Conservation (phyloP, 2,329 filamentous ascomycete genomes). For the Phialemoniopsis sp. region DNA sequence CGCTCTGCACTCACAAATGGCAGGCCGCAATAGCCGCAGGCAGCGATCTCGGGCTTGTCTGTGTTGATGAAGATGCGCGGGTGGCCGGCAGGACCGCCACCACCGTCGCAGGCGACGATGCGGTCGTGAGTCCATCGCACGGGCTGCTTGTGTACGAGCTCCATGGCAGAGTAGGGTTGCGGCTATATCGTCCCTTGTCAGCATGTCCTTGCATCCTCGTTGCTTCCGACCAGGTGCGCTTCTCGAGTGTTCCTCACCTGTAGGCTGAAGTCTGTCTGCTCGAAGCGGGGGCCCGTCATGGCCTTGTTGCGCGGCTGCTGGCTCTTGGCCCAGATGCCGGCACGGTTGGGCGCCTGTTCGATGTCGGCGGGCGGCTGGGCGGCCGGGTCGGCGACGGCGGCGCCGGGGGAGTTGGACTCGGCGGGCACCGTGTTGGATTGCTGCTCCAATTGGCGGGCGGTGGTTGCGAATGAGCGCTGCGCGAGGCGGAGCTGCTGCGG, state of each 20-base stretch:
- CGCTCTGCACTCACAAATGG: constrained; percentile 90
- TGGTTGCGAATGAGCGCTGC: constrained; percentile 43
- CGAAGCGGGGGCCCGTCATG: constrained; percentile 92
- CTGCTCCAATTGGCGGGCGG: constrained; percentile 39
- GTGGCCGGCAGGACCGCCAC: constrained; percentile 85
- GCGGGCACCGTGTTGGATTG: constrained; percentile 25
- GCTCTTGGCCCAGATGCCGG: constrained; percentile 76
- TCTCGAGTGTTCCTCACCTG: constrained; percentile 61
- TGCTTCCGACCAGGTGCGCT: constrained; percentile 1
- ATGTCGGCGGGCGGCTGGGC: constrained; percentile 36
- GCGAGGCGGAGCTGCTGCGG: constrained; percentile 37
- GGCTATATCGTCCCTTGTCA: constrained; percentile 57
- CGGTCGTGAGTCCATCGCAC: constrained; percentile 86
- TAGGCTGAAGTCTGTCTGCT: constrained; percentile 89
- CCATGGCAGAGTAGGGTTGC: constrained; percentile 83
- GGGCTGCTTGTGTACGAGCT: constrained; percentile 92
- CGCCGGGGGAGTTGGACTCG: constrained; percentile 29
- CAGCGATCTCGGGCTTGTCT: constrained; percentile 90
- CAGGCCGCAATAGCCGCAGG: constrained; percentile 88
- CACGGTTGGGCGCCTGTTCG: constrained; percentile 83
- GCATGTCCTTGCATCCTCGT: constrained; percentile 6
- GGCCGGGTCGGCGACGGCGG: constrained; percentile 26
- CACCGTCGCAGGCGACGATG: constrained; percentile 84
- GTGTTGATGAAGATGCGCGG: constrained; percentile 96
- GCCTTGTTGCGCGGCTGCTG: constrained; percentile 77